phyloP scores from a whole-genome alignment of 257 asterid species.

The Coffea eugenioides region DNA sequence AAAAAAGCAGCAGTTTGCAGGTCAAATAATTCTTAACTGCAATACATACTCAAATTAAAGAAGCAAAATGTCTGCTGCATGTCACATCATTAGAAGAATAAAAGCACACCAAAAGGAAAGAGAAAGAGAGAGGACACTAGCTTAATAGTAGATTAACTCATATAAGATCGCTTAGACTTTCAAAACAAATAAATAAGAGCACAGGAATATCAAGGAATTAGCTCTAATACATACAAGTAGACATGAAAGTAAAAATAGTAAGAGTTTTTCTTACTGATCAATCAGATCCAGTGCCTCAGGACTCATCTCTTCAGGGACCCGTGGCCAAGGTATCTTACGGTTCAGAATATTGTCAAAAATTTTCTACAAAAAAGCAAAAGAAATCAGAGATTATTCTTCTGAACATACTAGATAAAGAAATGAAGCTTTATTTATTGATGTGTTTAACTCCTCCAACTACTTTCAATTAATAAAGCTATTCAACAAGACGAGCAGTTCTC shows the following conservation, averaged over 20 bases:
- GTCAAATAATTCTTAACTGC: neutral
- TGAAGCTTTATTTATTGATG: conserved; percentile 8
- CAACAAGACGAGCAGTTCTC: neutral
- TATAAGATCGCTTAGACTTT: neutral
- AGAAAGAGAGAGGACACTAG: neutral
- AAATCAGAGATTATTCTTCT: neutral
- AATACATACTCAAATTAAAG: neutral
- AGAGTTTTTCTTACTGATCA: conserved; percentile 63
- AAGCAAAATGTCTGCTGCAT: neutral
- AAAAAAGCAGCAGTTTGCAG: conserved; percentile 3
- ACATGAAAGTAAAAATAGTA: neutral
- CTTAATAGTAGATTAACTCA: neutral
- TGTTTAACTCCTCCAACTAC: neutral
- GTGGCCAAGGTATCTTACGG: conserved; percentile 96
- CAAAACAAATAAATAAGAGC: neutral
- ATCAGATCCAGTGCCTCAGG: conserved; percentile 78
- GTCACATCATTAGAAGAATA: neutral
- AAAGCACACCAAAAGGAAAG: neutral
- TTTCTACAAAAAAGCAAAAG: conserved; percentile 44
- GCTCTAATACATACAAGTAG: neutral
- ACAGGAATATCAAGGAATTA: neutral
- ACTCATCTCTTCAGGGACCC: conserved; percentile 89
- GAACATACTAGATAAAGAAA: conserved; percentile 3
- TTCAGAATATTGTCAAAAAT: conserved; percentile 94
- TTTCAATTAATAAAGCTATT: neutral